Percentiles rank a stretch among this genome's conserved stretches.
Evolutionary conservation across 306 rosid species (phyloP).

Genomic region (Quercus aquifolioides): DNA sequence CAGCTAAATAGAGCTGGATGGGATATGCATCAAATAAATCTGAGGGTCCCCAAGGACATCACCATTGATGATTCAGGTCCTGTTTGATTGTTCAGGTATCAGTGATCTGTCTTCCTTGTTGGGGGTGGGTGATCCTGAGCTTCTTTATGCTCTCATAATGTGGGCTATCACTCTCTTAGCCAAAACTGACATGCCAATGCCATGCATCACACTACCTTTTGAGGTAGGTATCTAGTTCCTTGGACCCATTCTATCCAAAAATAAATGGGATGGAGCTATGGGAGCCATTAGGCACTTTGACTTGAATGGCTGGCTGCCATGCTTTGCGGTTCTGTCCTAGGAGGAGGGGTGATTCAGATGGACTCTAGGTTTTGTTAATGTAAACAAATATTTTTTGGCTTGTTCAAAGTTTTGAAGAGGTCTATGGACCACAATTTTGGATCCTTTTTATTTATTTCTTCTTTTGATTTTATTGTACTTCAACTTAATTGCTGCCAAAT

Average conservation of each 20-base stretch:
- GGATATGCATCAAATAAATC: conserved; percentile 58
- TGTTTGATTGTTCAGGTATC: conserved; percentile 25
- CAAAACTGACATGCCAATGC: conserved; percentile 9
- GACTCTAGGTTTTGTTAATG: neutral
- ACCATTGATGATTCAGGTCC: conserved; percentile 45
- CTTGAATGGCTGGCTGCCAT: neutral
- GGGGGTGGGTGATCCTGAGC: conserved; percentile 5
- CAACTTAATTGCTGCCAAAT: neutral
- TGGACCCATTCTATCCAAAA: neutral
- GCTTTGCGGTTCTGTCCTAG: neutral
- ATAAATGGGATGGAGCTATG: neutral
- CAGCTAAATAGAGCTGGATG: conserved; percentile 59
- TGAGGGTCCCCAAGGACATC: conserved; percentile 68
- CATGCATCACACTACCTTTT: neutral
- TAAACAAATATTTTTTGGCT: neutral
- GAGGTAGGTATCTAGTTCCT: neutral
- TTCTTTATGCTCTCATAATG: neutral
- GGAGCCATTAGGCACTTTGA: conserved; percentile 4
- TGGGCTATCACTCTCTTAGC: neutral
- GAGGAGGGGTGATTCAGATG: neutral
- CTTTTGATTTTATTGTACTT: neutral
- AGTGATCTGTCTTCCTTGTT: neutral
- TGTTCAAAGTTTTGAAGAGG: neutral
- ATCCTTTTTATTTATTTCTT: neutral
- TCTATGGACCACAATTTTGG: neutral